These are phyloP conservation scores for Brassica juncea DNA, from an alignment of 345 rosid genomes.

Conservation along the genomic window DNA sequence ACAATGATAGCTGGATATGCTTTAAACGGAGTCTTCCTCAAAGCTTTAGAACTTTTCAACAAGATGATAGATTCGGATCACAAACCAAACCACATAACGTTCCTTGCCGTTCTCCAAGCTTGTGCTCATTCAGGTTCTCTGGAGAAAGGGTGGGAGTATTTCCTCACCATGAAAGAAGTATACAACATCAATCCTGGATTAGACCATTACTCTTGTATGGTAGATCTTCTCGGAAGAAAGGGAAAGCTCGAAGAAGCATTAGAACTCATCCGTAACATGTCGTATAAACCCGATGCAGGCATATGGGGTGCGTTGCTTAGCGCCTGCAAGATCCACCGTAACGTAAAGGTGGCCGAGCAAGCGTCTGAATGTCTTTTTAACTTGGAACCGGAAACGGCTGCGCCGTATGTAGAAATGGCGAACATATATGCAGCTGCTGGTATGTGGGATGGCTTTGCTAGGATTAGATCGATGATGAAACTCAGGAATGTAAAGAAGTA, in stretches of 20 bases:
- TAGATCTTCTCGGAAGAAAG: constrained; percentile 61
- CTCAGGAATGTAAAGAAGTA: constrained; percentile 46
- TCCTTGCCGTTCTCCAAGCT: constrained; percentile 39
- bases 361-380: constrained; percentile 43
- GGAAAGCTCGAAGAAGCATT: constrained; percentile 60
- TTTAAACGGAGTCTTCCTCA: constrained; percentile 49
- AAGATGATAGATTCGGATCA: constrained; percentile 46
- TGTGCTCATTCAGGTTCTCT: constrained; percentile 56
- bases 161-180: constrained; percentile 45
- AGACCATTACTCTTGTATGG: constrained; percentile 71
- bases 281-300: constrained; percentile 60
- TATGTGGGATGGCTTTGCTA: constrained; percentile 52
- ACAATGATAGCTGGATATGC: constrained; percentile 67
- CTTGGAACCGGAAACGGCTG: constrained; percentile 53
- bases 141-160: constrained; percentile 60
- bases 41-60: constrained; percentile 50
- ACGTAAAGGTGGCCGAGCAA: constrained; percentile 48
- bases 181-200: constrained; percentile 51
- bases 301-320: constrained; percentile 62
- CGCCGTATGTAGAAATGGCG: constrained; percentile 62
- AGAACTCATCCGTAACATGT: constrained; percentile 50
- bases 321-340: constrained; percentile 59
- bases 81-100: constrained; percentile 61
- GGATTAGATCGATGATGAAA: constrained; percentile 56
- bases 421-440: constrained; percentile 61